Conservation (phyloP, 75 land plant species). For the Pinus taeda region DNA sequence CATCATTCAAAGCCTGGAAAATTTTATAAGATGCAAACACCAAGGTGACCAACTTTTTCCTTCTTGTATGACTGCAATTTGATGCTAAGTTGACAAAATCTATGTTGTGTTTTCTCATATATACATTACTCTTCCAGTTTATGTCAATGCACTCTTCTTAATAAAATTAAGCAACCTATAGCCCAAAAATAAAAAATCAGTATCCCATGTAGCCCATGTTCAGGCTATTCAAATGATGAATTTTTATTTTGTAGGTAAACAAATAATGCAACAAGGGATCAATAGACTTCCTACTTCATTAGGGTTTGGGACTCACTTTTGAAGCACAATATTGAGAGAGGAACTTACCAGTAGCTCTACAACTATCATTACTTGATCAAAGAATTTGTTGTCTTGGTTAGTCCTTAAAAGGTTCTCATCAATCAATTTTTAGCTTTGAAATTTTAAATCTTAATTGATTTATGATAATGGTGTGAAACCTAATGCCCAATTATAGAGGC, state of each 20-base stretch:
- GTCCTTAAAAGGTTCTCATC: conserved; percentile 57
- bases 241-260: background rate
- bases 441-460: background rate
- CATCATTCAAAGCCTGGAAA: background rate
- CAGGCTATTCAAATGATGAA: background rate
- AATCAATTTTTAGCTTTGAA: background rate
- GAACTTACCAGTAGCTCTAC: too few relatives aligned
- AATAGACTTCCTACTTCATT: too few relatives aligned
- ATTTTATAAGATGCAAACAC: background rate
- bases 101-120: background rate
- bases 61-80: background rate
- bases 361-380: conserved; percentile 39
- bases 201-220: background rate
- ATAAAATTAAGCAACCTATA: background rate
- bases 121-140: background rate
- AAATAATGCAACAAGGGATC: too few relatives aligned
- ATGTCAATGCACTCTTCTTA: background rate
- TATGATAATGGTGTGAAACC: too few relatives aligned
- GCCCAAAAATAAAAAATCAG: too few relatives aligned
- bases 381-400: conserved; percentile 74
- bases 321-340: too few relatives aligned
- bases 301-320: too few relatives aligned
- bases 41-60: conserved; percentile 2
- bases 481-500: background rate
- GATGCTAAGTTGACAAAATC: too few relatives aligned